Base-by-base conservation (phyloP, 1,284 basidiomycete species). In the Mycena citricolor region DNA sequence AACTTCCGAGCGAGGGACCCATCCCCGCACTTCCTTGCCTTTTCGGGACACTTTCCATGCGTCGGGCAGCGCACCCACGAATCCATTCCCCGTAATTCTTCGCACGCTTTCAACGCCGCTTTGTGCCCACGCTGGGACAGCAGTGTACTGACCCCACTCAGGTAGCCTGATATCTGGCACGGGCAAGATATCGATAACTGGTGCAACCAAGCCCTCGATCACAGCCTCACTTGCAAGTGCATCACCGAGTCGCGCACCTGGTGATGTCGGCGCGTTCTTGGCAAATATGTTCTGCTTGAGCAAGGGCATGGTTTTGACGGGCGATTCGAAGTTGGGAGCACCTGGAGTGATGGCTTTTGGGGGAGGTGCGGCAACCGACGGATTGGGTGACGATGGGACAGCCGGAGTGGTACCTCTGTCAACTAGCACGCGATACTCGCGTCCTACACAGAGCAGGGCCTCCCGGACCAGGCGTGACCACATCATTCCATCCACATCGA, bases 401-500 rank as follows among this genome's bases (percentile, higher is more conserved):
- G 64, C 48, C 24, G 65, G 51, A 24, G 56, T 38, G 21, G 67
- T 51, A 1, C 85, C 85, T 16, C 73, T 65, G 3, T 71, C 66
- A 4, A 79, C 58, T 29, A 86, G 65, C 1, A 70, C 63, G 47
- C 81, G 79, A 53, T 86, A 86, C 57, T 90, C 85, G 1, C 67
- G 62, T 5, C 82, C 86, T 2, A 91, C 67, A 8, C 74, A 62
- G 5, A 82, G 51, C 2, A 90, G 69, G 17, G 77, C 71, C 41
- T 81, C 77, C 3, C 83, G 71, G 11, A 71, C 69, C 19, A 88
- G 65, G 4, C 71, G 70, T 22, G 67, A 68, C 86, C 87, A 90
- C 8, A 41, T 39, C 20, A 31, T 24, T 11, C 50, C 46, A 5
- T 53, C 47, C 1, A 44, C 47, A 22, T 49, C 47, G 26, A 53